Evolutionary conservation across 768 basidiomycete genomes (phyloP), one percentile per base, ranked within the genome.

Genomic region (Mycena capillaripes): DNA sequence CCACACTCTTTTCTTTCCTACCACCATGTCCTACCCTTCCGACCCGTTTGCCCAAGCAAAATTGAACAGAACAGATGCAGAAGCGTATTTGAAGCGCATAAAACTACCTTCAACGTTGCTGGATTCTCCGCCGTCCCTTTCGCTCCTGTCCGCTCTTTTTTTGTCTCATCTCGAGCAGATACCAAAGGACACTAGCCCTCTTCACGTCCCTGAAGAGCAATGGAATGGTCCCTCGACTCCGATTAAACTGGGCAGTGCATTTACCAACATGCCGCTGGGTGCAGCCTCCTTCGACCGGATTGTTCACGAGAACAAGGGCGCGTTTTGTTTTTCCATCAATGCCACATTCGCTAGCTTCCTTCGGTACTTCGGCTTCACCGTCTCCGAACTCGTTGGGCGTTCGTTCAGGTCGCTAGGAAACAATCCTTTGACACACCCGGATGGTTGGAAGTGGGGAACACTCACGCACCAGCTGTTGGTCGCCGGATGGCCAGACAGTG

Each of bases 381-480:
- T 71, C 52, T 75, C 74, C 14, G 74, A 75, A 29, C 46, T 75
- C 14, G 70, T 66, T 6, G 74, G 55, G 12, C 74, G 74, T 8
- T 55, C 70, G 32, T 75, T 71, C 62, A 61, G 64, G 42, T 71
- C 70, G 40, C 57, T 75, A 2, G 70, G 67, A 8, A 75, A 75
- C 29, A 70, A 75, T 34, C 74, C 74, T 30, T 25, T 17, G 50
- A 66, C 67, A 36, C 74, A 75, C 29, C 60, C 74, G 5, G 74
- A 75, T 61, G 74, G 74, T 5, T 75, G 62, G 62, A 71, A 71
- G 23, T 75, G 74, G 74, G 74, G 74, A 8, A 75, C 70, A 21
- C 36, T 75, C 42, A 75, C 74, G 4, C 74, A 75, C 44, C 38
- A 75, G 66, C 17, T 75, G 25, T 44, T 75, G 38, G 62, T 66